Evolutionary conservation across 2,329 filamentous ascomycete species (phyloP).

Genomic region (Phialocephala subalpina): DNA sequence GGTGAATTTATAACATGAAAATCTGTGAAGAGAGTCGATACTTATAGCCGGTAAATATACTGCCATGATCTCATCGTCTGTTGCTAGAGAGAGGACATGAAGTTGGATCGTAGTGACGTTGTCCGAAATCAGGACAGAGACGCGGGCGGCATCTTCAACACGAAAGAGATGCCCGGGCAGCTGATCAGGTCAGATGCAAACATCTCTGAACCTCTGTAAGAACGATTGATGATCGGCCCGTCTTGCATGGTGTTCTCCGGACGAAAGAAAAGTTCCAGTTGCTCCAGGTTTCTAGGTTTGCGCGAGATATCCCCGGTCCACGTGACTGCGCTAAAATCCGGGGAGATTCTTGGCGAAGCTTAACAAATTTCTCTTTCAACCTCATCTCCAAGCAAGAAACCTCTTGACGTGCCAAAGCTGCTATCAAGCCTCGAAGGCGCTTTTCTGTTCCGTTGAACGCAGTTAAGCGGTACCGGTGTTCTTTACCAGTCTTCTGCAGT

Average conservation of each 20-base stretch:
- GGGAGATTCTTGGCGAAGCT: background rate
- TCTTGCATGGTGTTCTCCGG: background rate
- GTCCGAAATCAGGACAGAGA: background rate
- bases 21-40: background rate
- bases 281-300: background rate
- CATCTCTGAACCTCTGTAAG: background rate
- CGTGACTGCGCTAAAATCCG: background rate
- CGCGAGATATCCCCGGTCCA: background rate
- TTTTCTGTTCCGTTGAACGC: too few species aligned
- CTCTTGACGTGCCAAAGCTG: too few species aligned
- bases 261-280: background rate
- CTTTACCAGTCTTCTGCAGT: too few species aligned
- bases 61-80: background rate
- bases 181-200: background rate
- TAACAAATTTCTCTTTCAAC: slow-evolving; percentile 6
- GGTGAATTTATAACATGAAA: background rate
- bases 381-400: too few species aligned
- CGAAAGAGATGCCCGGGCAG: background rate
- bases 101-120: background rate
- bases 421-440: too few species aligned
- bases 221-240: background rate
- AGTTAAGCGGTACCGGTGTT: too few species aligned
- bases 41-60: background rate
- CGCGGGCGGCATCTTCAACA: background rate
- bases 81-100: background rate